Evolutionary conservation across 106 monocot genomes (phyloP).

Genomic region (Allium fistulosum): DNA sequence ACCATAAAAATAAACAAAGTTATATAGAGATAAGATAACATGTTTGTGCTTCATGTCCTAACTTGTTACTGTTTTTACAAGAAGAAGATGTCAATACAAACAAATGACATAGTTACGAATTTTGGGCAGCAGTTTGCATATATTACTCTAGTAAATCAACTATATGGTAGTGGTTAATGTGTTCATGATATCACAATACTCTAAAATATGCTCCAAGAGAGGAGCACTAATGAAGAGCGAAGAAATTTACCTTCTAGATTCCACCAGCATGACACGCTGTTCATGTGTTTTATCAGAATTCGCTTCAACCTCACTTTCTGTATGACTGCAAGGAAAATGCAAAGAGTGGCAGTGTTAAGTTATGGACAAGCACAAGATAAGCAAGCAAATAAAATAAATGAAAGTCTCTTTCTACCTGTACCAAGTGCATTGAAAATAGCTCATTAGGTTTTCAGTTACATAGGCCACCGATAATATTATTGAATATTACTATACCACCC

Average conservation of each 20-base stretch:
- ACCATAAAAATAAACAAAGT: not conserved
- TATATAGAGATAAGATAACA: not conserved
- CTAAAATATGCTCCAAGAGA: not conserved
- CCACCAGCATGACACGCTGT: slow-evolving; percentile 39
- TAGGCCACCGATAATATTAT: not conserved
- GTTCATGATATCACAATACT: not conserved
- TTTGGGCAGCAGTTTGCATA: no score
- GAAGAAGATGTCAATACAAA: no score
- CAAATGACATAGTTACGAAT: no score
- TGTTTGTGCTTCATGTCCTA: not conserved
- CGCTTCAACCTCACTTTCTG: slow-evolving; percentile 35
- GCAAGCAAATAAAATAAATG: not conserved
- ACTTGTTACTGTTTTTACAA: not conserved
- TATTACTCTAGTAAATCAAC: no score
- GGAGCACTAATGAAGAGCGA: not conserved
- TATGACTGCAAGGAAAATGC: slow-evolving; percentile 43
- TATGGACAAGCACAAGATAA: not conserved
- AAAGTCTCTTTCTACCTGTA: not conserved
- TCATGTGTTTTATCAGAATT: slow-evolving; percentile 44
- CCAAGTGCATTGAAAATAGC: not conserved
- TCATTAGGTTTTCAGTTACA: not conserved
- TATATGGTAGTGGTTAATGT: no score
- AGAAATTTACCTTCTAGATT: slow-evolving; percentile 55
- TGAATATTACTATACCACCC: not conserved
- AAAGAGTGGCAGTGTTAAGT: not conserved